Base-by-base conservation (phyloP, 148 eudicot species). In the Oxyria digyna region DNA sequence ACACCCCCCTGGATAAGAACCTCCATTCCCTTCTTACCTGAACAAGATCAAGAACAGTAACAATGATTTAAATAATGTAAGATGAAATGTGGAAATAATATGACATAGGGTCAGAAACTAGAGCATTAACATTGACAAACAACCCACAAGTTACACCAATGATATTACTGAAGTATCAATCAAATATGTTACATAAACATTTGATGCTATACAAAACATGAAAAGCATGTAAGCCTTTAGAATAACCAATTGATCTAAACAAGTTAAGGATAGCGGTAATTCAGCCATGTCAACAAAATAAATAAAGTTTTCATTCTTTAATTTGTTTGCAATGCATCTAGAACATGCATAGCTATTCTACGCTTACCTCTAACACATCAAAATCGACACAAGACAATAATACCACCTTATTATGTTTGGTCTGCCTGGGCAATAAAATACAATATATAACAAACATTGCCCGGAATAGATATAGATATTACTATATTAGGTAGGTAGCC, bases 1-100 rank as follows among this genome's bases (percentile, higher is more conserved):
- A 90, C 98, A 37, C 97, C 98, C 31, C 98, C 97, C 77, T 94
- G 98, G 75, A 94, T 78, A 65, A 94, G 79, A 77, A 94, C 96
- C 75, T 94, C 97, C 68, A 80, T 87, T 67, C 97, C 98, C 72
- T 94, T 94, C 81, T 94, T 94, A 71, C 97, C 98, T 94, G 88
- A 69, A 52, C 13, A 74, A 29, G 18, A 15, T 27, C 65, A n/a
- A 59, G 15, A 54, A 59, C 14, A 59, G 6, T 59, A 31, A 27
- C 37, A 59, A 29, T 59, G 14, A 52, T 52, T 52, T 11, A 20
- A 7, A 49, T 7, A 27, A 26, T 55, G 63, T 26, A 55, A 12
- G 35, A 29, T 29, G 38, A 29, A 59, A 5, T 59, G 18, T 27
- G 8, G 32, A 10, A 11, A 55, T 27, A 55, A 26, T 55, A 55